These are phyloP conservation scores for Trichoderma citrinoviride DNA, from an alignment of 2,329 filamentous ascomycete genomes.

Conservation along the genomic window DNA sequence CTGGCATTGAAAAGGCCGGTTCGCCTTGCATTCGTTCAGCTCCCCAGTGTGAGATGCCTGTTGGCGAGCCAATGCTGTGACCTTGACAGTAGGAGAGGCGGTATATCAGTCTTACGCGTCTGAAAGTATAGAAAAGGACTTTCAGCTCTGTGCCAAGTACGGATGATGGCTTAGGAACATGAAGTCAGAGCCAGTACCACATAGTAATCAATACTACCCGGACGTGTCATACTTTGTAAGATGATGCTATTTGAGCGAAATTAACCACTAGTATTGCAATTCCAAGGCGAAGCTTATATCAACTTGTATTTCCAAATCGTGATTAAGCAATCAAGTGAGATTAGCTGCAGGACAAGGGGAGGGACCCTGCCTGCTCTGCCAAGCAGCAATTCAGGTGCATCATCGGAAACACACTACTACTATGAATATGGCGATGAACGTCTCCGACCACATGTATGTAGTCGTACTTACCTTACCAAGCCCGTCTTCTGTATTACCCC, in stretches of 20 bases:
- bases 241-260: background rate
- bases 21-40: too few species aligned
- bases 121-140: too few species aligned
- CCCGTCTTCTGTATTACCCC: background rate
- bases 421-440: conserved; percentile 2
- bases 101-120: too few species aligned
- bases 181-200: too few species aligned
- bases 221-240: background rate
- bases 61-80: too few species aligned
- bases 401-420: background rate
- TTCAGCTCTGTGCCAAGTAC: too few species aligned
- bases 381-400: background rate
- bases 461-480: too few species aligned
- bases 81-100: too few species aligned
- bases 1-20: background rate
- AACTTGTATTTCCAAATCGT: too few species aligned
- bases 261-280: background rate
- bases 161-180: too few species aligned
- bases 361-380: background rate
- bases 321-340: background rate
- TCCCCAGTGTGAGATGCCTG: too few species aligned
- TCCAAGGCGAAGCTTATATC: background rate
- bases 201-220: background rate
- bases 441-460: background rate
- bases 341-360: background rate